phyloP scores from a whole-genome alignment of 306 rosid species.

The Pterocarpus macrocarpus region DNA sequence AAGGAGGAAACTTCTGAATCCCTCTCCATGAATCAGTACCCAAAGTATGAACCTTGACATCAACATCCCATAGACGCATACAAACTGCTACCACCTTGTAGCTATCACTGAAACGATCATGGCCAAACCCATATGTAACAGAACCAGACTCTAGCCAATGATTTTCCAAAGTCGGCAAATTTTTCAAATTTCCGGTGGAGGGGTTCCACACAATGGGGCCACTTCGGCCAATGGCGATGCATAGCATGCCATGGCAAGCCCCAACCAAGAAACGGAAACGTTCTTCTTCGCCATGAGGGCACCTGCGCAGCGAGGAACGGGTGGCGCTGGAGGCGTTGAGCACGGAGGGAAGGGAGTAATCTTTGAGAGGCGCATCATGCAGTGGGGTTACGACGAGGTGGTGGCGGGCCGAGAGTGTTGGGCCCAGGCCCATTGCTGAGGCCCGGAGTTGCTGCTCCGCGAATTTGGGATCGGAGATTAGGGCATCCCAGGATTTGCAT shows the following conservation, averaged over 20 bases:
- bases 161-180: slow-evolving; percentile 1
- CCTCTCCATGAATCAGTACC: slow-evolving; percentile 43
- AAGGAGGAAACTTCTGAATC: slow-evolving; percentile 42
- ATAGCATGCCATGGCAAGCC: slow-evolving; percentile 52
- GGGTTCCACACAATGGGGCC: slow-evolving; percentile 44
- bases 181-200: slow-evolving; percentile 23
- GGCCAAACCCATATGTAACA: slow-evolving; percentile 45
- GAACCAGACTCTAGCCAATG: too few relatives aligned
- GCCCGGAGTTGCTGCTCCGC: slow-evolving; percentile 32
- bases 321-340: not conserved
- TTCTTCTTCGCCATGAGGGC: not conserved
- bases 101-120: slow-evolving; percentile 33
- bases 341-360: slow-evolving; percentile 31
- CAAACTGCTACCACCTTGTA: slow-evolving; percentile 49
- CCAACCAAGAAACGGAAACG: slow-evolving; percentile 17
- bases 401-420: not conserved
- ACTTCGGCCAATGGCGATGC: not conserved
- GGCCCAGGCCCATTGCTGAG: not conserved
- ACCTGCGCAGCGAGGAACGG: not conserved
- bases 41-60: slow-evolving; percentile 27
- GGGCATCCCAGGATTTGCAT: slow-evolving; percentile 47
- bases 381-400: not conserved
- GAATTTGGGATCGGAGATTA: slow-evolving; percentile 55
- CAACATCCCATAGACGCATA: not conserved
- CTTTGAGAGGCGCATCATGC: not conserved